Percentiles rank a stretch among this genome's conserved stretches.
Evolutionary conservation across 2,329 filamentous ascomycete species (phyloP).

Genomic region (Leptodontidium sp.): DNA sequence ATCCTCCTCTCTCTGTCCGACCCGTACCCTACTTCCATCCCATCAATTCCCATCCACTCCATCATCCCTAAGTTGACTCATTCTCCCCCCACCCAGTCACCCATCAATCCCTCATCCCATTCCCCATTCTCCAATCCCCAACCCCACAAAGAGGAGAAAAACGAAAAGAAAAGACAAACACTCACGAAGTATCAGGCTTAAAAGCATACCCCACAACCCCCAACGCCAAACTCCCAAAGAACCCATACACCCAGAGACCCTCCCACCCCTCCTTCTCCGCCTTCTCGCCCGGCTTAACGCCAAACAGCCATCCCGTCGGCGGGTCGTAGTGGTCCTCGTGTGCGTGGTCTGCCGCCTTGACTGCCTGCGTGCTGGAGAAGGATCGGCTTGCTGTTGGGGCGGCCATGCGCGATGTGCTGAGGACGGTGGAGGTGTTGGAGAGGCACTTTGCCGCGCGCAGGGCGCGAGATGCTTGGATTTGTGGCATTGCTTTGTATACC

Average conservation of each 20-base stretch:
- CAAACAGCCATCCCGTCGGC: conserved; percentile 90
- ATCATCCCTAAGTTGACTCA: too few species aligned
- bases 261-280: conserved; percentile 98
- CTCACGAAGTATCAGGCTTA: conserved; percentile 98
- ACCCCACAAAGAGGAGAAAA: background rate
- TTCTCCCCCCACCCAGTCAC: too few species aligned
- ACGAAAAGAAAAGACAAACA: conserved; percentile 47
- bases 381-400: background rate
- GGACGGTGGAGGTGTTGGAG: background rate
- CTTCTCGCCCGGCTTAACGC: conserved; percentile 94
- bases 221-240: conserved; percentile 78
- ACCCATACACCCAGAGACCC: conserved; percentile 82
- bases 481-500: conserved; percentile 15
- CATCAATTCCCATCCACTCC: too few species aligned
- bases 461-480: conserved; percentile 4
- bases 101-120: background rate
- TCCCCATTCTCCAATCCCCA: background rate
- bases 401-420: background rate
- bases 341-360: conserved; percentile 38
- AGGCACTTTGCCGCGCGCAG: conserved; percentile 22
- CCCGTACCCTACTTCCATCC: too few species aligned
- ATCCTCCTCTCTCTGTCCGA: too few species aligned
- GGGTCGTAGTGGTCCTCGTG: conserved; percentile 77
- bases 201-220: conserved; percentile 87
- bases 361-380: conserved; percentile 6